Conservation (phyloP, 2,329 filamentous ascomycete species). For the Fonsecaea erecta region DNA sequence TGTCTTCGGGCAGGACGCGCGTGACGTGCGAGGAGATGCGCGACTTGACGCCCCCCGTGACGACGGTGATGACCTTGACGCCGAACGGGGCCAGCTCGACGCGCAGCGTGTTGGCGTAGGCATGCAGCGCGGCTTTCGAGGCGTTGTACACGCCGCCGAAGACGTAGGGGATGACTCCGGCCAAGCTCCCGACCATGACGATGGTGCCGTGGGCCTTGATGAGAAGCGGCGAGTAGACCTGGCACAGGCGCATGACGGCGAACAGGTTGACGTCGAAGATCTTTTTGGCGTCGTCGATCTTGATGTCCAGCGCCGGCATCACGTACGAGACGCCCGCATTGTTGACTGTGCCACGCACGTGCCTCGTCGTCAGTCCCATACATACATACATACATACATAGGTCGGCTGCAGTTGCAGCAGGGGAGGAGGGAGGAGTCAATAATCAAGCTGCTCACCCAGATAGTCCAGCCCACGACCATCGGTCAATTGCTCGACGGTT, state of each 20-base stretch:
- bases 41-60: conserved; percentile 65
- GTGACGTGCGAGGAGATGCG: conserved; percentile 49
- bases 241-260: conserved; percentile 41
- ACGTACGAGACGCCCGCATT: conserved; percentile 34
- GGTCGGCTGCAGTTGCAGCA: too few relatives aligned
- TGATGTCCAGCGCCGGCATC: conserved; percentile 41
- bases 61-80: conserved; percentile 57
- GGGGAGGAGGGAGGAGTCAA: too few relatives aligned
- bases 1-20: conserved; percentile 27
- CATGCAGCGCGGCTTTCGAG: conserved; percentile 63
- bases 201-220: conserved; percentile 33
- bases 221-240: conserved; percentile 43
- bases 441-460: conserved; percentile 32
- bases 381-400: too few relatives aligned
- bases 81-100: conserved; percentile 48
- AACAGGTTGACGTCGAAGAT: conserved; percentile 46
- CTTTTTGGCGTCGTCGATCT: conserved; percentile 40
- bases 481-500: conserved; percentile 23
- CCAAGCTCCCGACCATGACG: conserved; percentile 32
- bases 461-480: conserved; percentile 33
- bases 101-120: conserved; percentile 62
- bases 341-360: conserved; percentile 23
- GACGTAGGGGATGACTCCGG: conserved; percentile 34
- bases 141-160: conserved; percentile 57
- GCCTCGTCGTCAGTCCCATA: neutral